These are phyloP conservation scores for Silene conica DNA, from an alignment of 148 eudicot species.

Conservation along the genomic window DNA sequence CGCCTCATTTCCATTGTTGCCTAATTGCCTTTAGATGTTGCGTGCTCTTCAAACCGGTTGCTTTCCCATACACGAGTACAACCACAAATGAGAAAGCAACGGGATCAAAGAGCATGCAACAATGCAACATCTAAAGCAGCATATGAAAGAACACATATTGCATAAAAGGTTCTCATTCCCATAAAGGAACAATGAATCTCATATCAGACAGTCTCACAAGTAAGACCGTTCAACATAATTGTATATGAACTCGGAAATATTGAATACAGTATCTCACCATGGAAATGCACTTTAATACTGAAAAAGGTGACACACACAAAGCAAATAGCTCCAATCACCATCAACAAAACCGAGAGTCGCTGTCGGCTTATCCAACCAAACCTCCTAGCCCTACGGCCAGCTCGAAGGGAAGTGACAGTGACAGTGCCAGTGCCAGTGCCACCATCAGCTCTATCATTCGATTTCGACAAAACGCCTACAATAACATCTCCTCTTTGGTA, in stretches of 20 bases:
- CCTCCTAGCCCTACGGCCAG: constrained; percentile 50
- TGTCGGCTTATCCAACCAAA: constrained; percentile 41
- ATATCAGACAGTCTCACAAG: too few species aligned
- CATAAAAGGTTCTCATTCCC: neutral
- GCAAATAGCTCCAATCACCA: constrained; percentile 48
- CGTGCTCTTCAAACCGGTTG: neutral
- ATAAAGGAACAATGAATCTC: neutral
- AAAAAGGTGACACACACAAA: constrained; percentile 45
- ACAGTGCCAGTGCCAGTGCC: constrained; percentile 37
- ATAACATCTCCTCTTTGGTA: constrained; percentile 46
- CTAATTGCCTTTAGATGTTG: neutral
- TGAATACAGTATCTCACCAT: constrained; percentile 46
- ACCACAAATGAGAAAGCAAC: neutral
- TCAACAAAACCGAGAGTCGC: constrained; percentile 50
- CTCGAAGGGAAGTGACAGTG: constrained; percentile 28
- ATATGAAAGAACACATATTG: too few species aligned
- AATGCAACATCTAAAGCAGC: neutral
- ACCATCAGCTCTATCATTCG: constrained; percentile 38
- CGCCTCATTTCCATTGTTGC: too few species aligned
- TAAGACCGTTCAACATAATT: neutral
- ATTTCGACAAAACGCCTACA: constrained; percentile 27
- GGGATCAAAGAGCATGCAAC: neutral
- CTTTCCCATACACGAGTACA: neutral
- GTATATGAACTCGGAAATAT: neutral
- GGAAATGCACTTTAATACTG: constrained; percentile 52